phyloP scores from a whole-genome alignment of 1,284 basidiomycete genomes.

The Malassezia caprae region DNA sequence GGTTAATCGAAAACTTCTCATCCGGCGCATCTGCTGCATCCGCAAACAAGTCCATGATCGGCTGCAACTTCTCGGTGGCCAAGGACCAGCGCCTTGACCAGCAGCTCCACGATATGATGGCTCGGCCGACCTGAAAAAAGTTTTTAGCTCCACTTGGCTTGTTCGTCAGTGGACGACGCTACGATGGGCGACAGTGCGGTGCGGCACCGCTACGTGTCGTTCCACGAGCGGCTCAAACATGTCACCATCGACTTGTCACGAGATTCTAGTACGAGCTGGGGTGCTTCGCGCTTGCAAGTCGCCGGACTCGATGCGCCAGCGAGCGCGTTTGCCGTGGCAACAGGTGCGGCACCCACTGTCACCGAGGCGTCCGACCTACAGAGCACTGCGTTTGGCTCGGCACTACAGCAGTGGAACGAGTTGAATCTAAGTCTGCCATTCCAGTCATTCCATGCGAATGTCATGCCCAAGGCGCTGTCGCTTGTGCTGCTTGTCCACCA shows the following conservation, averaged over 20 bases:
- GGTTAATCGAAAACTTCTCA: slow-evolving; percentile 31
- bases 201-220: slow-evolving; percentile 40
- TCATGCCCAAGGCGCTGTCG: slow-evolving; percentile 26
- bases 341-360: neutral
- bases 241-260: slow-evolving; percentile 35
- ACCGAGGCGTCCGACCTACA: slow-evolving; percentile 19
- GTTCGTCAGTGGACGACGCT: neutral
- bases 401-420: slow-evolving; percentile 39
- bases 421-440: slow-evolving; percentile 45
- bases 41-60: slow-evolving; percentile 6
- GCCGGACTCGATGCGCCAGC: slow-evolving; percentile 28
- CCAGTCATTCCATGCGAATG: slow-evolving; percentile 24
- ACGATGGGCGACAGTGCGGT: slow-evolving; percentile 17
- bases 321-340: slow-evolving; percentile 7
- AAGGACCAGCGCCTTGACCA: neutral
- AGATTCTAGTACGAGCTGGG: slow-evolving; percentile 17
- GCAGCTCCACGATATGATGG: neutral
- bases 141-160: slow-evolving; percentile 1
- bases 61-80: neutral
- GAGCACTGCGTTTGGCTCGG: slow-evolving; percentile 23
- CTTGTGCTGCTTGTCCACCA: slow-evolving; percentile 44
- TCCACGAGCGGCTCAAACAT: slow-evolving; percentile 44
- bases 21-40: neutral
- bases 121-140: slow-evolving; percentile 5
- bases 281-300: slow-evolving; percentile 16